Conservation (phyloP, 331 rosid genomes). For the Spiraea crenata region DNA sequence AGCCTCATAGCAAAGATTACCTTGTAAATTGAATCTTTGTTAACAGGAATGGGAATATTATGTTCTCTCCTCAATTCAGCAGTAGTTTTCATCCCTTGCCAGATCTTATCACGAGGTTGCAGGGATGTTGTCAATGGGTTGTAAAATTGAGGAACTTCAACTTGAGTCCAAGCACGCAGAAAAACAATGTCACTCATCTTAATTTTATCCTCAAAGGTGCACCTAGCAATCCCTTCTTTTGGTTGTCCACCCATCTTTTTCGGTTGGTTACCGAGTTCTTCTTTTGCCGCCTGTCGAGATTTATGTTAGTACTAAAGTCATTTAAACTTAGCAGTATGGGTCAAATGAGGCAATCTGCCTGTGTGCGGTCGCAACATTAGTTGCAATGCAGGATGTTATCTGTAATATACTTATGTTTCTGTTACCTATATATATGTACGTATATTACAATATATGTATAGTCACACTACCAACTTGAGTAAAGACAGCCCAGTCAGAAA, state of each 20-base stretch:
- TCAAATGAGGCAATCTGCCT: not conserved
- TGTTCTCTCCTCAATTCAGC: conserved; percentile 90
- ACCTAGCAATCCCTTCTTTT: conserved; percentile 91
- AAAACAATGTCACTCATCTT: conserved; percentile 96
- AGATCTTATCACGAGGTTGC: conserved; percentile 74
- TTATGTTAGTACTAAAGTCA: conserved; percentile 10
- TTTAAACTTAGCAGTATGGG: not conserved
- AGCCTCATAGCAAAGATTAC: conserved; percentile 36
- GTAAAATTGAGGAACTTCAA: conserved; percentile 74
- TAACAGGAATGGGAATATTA: conserved; percentile 65
- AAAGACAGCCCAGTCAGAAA: not conserved
- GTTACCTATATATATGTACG: not conserved
- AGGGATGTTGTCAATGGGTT: conserved; percentile 84
- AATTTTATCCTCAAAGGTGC: conserved; percentile 94
- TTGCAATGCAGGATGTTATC: not conserved
- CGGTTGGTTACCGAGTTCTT: conserved; percentile 77
- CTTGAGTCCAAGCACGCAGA: conserved; percentile 93
- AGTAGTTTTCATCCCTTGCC: conserved; percentile 93
- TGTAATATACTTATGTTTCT: not conserved
- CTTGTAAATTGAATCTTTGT: conserved; percentile 91
- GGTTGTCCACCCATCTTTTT: conserved; percentile 66
- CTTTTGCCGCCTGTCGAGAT: conserved; percentile 79
- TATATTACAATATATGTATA: too few species aligned
- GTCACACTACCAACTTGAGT: conserved; percentile 4
- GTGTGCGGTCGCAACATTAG: not conserved